Base-by-base conservation (phyloP, 352 stramenopile genomes). In the Pythium vanterpoolii region DNA sequence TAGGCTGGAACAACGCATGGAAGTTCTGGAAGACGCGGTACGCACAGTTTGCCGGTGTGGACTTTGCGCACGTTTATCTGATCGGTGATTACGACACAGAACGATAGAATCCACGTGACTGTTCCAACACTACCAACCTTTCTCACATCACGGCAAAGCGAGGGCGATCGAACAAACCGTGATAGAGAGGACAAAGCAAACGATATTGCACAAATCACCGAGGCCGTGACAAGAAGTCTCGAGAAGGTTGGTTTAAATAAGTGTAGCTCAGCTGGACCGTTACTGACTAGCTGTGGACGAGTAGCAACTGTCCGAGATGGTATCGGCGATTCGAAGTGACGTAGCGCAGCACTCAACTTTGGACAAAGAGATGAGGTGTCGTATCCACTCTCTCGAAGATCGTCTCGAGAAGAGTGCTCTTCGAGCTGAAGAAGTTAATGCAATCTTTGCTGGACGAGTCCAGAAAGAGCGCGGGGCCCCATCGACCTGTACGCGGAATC, bases 341-440 rank as follows among this genome's bases (percentile, higher is more conserved):
- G 23, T 36, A 26, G 33, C 31, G 0, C 8, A 47, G 1, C 53
- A 46, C 28, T n/a, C 21, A 34, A 38, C 40, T 9, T 13, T 42
- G 5, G 60, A 82, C 28, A 45, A 38, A 8, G 67, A 62, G 19
- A 66, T 76, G 19, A 50, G 69, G 44, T 30, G 57, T 0, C 56
- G 61, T 19, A 69, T 74, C 21, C 53, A 51, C 52, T 57, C 68
- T n/a, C 52, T 77, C 7, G 64, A 77, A 68, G 49, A 69, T 18
- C 60, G 55, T 9, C 21, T 77, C 8, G 59, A 73, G 23, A 60
- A 46, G 45, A 68, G 56, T 44, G 14, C 52, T 19, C 68, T 76
- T 49, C 40, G 48, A 52, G 62, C 64, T 44, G 64, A 81, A 46
- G 69, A 76, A 31, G 67, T 68, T 3, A 65, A 28, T 42, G 40